Evolutionary conservation across 202 grass and related monocot genomes (phyloP).

Genomic region (Schoenoplectus tabernaemontani): DNA sequence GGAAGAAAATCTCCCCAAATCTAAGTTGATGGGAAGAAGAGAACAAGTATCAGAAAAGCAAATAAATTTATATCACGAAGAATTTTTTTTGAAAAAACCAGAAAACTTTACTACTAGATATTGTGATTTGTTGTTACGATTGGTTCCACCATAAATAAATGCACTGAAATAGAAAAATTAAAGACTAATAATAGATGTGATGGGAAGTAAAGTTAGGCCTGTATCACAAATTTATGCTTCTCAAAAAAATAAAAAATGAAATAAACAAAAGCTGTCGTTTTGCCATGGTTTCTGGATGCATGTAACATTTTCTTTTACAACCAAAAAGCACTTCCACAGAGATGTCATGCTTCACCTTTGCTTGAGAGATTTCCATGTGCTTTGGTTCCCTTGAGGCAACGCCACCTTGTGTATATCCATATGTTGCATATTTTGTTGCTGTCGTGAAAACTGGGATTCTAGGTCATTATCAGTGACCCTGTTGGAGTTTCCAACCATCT

Average conservation of each 20-base stretch:
- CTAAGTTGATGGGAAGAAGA: neutral
- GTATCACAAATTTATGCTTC: neutral
- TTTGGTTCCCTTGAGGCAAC: slow-evolving; percentile 39
- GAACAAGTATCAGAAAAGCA: neutral
- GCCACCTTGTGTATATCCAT: slow-evolving; percentile 72
- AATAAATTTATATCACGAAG: neutral
- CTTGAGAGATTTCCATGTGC: slow-evolving; percentile 38
- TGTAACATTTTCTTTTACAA: neutral
- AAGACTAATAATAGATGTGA: neutral
- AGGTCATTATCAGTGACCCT: slow-evolving; percentile 32
- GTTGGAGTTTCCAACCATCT: slow-evolving; percentile 32
- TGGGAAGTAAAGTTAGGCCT: neutral
- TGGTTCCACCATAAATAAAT: neutral
- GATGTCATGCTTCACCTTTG: slow-evolving; percentile 18
- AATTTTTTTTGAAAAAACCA: neutral
- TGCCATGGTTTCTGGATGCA: neutral
- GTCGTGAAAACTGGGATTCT: slow-evolving; percentile 16
- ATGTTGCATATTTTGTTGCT: neutral
- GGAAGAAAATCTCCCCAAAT: slow-evolving; percentile 88
- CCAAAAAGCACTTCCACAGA: neutral
- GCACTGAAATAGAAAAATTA: neutral
- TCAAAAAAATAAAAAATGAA: neutral
- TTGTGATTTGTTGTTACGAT: neutral
- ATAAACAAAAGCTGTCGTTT: neutral
- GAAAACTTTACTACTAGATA: neutral